Conservation (phyloP, 176 grass and related monocot genomes). For the Chrysopogon serrulatus region DNA sequence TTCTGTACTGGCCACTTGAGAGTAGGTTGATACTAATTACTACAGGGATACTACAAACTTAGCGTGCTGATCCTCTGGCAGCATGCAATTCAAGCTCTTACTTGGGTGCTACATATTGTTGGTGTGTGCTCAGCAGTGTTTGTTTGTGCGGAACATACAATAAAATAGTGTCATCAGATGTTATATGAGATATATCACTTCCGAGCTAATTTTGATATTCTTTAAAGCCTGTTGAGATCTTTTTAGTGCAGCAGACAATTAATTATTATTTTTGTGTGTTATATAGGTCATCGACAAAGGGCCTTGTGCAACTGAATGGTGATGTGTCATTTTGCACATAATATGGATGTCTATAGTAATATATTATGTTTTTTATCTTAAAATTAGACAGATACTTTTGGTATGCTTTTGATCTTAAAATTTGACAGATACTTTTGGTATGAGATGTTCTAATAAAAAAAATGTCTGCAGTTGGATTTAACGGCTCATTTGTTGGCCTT, state of each 20-base stretch:
- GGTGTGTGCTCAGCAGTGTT: neutral
- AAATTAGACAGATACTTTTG: too few species aligned
- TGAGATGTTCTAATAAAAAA: neutral
- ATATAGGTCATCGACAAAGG: neutral
- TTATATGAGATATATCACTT: neutral
- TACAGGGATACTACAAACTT: neutral
- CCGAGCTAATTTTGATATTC: neutral
- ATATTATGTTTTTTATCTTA: neutral
- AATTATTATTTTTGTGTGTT: neutral
- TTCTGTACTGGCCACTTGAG: neutral
- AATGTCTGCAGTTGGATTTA: neutral
- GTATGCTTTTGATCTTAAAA: neutral
- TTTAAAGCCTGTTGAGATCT: neutral
- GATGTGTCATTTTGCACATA: neutral
- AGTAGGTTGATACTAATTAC: neutral
- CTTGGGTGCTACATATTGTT: neutral
- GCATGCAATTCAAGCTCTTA: neutral
- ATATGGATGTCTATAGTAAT: neutral
- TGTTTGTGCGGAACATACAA: neutral
- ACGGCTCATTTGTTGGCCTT: neutral
- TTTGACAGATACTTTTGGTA: neutral
- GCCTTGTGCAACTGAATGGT: neutral
- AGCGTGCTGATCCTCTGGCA: neutral
- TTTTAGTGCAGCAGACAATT: neutral
- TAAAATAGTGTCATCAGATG: neutral